Evolutionary conservation across 106 monocot species (phyloP).

Genomic region (Phalaenopsis equestris): DNA sequence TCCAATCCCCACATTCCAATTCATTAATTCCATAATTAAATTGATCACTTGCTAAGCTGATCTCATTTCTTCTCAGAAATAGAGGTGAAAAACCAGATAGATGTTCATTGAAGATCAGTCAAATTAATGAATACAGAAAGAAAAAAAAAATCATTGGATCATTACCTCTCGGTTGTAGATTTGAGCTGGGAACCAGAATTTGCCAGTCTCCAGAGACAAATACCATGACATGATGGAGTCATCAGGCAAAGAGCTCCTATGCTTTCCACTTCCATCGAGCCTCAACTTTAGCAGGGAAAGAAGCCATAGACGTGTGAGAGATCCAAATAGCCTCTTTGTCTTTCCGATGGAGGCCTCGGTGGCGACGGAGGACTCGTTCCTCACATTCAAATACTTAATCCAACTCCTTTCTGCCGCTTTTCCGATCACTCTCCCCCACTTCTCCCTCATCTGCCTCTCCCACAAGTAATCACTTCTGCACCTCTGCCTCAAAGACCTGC

Average conservation of each 20-base stretch:
- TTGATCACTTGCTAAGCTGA: no score
- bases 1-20: no score
- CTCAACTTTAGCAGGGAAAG: slow-evolving; percentile 45
- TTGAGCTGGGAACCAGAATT: slow-evolving; percentile 83
- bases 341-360: neutral
- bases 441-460: slow-evolving; percentile 67
- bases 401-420: slow-evolving; percentile 34
- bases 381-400: slow-evolving; percentile 20
- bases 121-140: neutral
- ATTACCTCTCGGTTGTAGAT: slow-evolving; percentile 85
- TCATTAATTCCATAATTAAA: no score
- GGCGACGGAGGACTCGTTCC: neutral
- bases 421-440: slow-evolving; percentile 68
- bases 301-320: slow-evolving; percentile 37
- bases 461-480: slow-evolving; percentile 62
- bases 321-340: slow-evolving; percentile 20
- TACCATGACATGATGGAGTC: slow-evolving; percentile 66
- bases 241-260: slow-evolving; percentile 3
- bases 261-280: slow-evolving; percentile 2
- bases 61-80: neutral
- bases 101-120: neutral
- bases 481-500: slow-evolving; percentile 42
- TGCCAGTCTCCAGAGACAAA: slow-evolving; percentile 58
- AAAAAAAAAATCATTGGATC: neutral
- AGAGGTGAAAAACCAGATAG: neutral